Evolutionary conservation across 352 stramenopile genomes (phyloP), one percentile per base, ranked within the genome.

Genomic region (Phytopythium vexans): DNA sequence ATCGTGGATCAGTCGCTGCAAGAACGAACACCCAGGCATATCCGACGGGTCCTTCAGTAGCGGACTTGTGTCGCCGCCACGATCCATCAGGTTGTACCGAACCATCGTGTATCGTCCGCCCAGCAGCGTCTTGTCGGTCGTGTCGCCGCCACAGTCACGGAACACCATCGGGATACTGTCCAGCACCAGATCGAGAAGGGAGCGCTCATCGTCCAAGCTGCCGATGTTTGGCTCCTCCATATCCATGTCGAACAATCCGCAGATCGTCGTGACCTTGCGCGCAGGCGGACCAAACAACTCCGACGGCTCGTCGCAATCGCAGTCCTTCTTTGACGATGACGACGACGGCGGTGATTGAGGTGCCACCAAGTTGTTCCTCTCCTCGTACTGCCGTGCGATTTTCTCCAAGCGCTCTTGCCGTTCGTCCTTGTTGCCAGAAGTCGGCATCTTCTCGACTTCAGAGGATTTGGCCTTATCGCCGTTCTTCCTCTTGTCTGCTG

Each of bases 111-210:
- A 93, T 14, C 82, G 79, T 3, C 85, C 85, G 43, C 85, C 85
- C 40, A 95, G 62, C 0, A 95, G 64, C 2, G 85, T 95, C 57
- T 95, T 95, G 58, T 95, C 85, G 0, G 82, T 92, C 31, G 83
- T 88, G 47, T 95, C 85, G 33, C 85, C 83, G 8, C 83, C 80
- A 49, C 85, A 92, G 61, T 95, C 85, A 10, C 85, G 82, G 43
- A 90, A 95, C 2, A 93, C 72, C 77, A 93, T 93, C 7, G 85
- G 85, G 41, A 95, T 88, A 40, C 79, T 89, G 53, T 95, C 85
- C 33, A 95, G 58, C 11, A 95, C 72, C 3, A 95, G 59, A 40
- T 95, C 85, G 31, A 95, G 59, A 12, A 95, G 49, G 31, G 77
- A 89, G 8, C 79, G 64, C 52, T 95, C 85, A 48, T 85, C 77